A percentile compares a stretch with the other conserved stretches of the same genome.
phyloP scores from a whole-genome alignment of 345 rosid species.

The Syzygium aqueum region DNA sequence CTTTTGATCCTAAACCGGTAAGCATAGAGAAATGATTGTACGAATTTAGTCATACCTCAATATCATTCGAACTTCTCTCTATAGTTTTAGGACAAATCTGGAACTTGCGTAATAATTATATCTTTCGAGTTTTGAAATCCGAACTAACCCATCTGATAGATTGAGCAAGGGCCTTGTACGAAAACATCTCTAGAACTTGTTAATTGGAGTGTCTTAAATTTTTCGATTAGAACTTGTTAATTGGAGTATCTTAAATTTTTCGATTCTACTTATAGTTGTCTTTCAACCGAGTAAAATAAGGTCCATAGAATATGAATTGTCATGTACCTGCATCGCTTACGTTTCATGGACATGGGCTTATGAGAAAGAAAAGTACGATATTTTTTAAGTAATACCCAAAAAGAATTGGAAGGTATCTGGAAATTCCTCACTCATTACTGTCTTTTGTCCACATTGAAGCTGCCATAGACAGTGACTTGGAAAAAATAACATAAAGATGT shows the following conservation, averaged over 20 bases:
- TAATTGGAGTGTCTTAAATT: not conserved
- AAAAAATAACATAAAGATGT: too few species aligned
- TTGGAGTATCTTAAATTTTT: not conserved
- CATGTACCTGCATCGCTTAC: not conserved
- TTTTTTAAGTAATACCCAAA: too few species aligned
- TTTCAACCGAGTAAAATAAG: not conserved
- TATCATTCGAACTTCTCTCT: not conserved
- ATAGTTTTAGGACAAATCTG: not conserved
- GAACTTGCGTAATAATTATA: not conserved
- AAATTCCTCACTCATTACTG: too few species aligned
- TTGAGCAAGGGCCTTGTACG: not conserved
- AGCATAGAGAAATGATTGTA: not conserved
- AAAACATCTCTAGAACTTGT: not conserved
- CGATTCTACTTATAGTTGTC: not conserved
- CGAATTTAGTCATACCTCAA: not conserved
- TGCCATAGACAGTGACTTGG: too few species aligned
- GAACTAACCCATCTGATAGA: not conserved
- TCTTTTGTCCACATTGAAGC: too few species aligned
- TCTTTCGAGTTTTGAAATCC: rapidly evolving
- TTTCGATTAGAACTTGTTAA: not conserved
- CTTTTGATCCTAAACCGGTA: not conserved
- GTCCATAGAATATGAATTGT: not conserved
- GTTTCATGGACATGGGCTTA: not conserved
- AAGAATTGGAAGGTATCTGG: too few species aligned
- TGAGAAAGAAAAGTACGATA: not conserved